These are phyloP conservation scores for Chlorociboria aeruginascens DNA, from an alignment of 495 filamentous ascomycete genomes.

Conservation along the genomic window DNA sequence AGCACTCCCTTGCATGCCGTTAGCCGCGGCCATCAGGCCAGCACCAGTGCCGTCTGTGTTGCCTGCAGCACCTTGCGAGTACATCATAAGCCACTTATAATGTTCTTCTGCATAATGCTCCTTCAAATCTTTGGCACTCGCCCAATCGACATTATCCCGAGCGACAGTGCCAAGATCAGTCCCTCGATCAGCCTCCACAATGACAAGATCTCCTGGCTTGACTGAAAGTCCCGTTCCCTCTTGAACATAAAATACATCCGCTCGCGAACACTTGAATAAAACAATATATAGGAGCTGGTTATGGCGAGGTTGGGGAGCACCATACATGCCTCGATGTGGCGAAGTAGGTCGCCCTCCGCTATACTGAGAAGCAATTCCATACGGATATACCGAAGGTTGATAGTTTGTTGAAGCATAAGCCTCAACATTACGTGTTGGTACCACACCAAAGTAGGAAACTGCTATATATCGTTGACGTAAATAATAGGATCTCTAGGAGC, in stretches of 20 bases:
- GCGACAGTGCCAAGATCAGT: slow-evolving; percentile 92
- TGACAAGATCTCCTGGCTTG: slow-evolving; percentile 84
- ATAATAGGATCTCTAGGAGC: not conserved
- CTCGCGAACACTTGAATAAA: slow-evolving; percentile 86
- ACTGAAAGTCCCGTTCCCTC: slow-evolving; percentile 88
- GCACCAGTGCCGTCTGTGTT: slow-evolving; percentile 42
- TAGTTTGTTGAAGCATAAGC: slow-evolving; percentile 7
- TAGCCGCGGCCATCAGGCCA: slow-evolving; percentile 43
- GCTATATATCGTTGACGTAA: slow-evolving; percentile 21
- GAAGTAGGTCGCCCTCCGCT: slow-evolving; percentile 36
- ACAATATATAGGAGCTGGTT: slow-evolving; percentile 86
- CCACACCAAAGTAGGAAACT: slow-evolving; percentile 35
- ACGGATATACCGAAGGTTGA: slow-evolving; percentile 21
- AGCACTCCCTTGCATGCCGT: slow-evolving; percentile 49
- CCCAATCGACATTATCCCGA: slow-evolving; percentile 69
- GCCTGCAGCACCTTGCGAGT: slow-evolving; percentile 62
- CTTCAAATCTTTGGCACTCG: slow-evolving; percentile 75
- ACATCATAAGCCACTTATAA: slow-evolving; percentile 96
- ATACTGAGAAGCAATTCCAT: slow-evolving; percentile 42
- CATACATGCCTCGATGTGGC: slow-evolving; percentile 48
- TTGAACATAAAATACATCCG: slow-evolving; percentile 93
- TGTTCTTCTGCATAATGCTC: slow-evolving; percentile 86
- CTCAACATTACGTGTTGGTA: slow-evolving; percentile 11
- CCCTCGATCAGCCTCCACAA: slow-evolving; percentile 93
- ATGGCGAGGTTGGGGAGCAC: slow-evolving; percentile 53